These are phyloP conservation scores for Solanum pimpinellifolium DNA, from an alignment of 257 asterid genomes.

Conservation along the genomic window DNA sequence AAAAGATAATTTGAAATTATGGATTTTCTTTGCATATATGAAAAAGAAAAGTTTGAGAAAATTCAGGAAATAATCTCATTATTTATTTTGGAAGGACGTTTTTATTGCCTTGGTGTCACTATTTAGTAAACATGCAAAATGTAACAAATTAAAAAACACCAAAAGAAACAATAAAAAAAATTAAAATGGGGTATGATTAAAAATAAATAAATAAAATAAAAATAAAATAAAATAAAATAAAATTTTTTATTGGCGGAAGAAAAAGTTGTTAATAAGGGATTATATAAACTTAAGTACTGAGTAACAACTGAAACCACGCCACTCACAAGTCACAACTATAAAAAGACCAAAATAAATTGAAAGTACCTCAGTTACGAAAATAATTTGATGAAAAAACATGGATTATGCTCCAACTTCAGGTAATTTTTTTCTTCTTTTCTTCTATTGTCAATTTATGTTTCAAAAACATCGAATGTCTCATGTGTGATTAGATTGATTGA, in stretches of 20 bases:
- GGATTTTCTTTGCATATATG: not conserved
- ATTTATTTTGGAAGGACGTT: not conserved
- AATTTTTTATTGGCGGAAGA: not conserved
- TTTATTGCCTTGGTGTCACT: not conserved
- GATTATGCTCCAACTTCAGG: not conserved
- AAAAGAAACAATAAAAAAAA: not conserved
- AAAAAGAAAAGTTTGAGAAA: not conserved
- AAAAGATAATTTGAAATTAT: not conserved
- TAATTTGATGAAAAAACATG: not conserved
- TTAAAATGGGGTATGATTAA: not conserved
- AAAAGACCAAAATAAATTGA: no score
- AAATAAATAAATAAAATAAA: not conserved
- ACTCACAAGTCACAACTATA: not conserved
- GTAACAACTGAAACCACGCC: not conserved
- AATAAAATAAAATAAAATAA: not conserved
- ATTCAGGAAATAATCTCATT: not conserved
- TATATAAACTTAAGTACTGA: not conserved
- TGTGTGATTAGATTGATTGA: not conserved
- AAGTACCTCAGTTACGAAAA: no score
- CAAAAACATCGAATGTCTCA: not conserved
- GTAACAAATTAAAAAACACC: not conserved
- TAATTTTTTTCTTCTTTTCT: not conserved
- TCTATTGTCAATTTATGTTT: not conserved
- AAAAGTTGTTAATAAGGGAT: not conserved
- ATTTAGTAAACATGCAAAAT: not conserved